A percentile compares a stretch with the other conserved stretches of the same genome.
Conservation (phyloP, 495 filamentous ascomycete species). For the Annulohypoxylon nitens region DNA sequence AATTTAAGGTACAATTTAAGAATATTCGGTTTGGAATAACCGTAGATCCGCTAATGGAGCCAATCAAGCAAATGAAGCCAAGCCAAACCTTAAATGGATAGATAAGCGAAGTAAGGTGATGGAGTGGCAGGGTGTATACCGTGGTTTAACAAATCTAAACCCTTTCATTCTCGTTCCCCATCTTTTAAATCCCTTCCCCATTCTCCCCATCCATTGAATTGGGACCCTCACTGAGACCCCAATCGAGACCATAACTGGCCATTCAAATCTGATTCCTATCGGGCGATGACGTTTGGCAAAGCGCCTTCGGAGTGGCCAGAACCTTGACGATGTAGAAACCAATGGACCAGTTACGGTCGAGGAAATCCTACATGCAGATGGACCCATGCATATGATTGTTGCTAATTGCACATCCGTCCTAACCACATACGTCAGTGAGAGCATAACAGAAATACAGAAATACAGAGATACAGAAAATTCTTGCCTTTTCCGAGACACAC, state of each 20-base stretch:
- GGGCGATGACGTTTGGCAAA: constrained; percentile 24
- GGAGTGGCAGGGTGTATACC: not conserved
- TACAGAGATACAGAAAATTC: not conserved
- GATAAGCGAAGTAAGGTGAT: not conserved
- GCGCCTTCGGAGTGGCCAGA: constrained; percentile 4
- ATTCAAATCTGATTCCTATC: not conserved
- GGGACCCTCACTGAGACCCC: not conserved
- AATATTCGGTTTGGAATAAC: constrained; percentile 1
- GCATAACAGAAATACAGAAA: not conserved
- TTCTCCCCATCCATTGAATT: constrained; percentile 12
- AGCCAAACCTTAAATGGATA: constrained; percentile 5
- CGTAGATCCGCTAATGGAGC: not conserved
- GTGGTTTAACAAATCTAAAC: not conserved
- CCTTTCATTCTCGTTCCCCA: not conserved
- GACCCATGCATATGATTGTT: not conserved
- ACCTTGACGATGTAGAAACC: constrained; percentile 18
- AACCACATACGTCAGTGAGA: constrained; percentile 7
- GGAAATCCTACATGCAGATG: constrained; percentile 9
- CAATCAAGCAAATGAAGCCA: not conserved
- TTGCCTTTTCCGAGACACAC: constrained; percentile 28
- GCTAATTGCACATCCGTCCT: not conserved
- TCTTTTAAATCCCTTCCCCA: not conserved
- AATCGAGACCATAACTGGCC: not conserved
- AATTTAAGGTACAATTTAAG: constrained; percentile 9
- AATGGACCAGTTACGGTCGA: constrained; percentile 28